Conservation (phyloP, 169 alveolate genomes). For the Theileria equi region DNA sequence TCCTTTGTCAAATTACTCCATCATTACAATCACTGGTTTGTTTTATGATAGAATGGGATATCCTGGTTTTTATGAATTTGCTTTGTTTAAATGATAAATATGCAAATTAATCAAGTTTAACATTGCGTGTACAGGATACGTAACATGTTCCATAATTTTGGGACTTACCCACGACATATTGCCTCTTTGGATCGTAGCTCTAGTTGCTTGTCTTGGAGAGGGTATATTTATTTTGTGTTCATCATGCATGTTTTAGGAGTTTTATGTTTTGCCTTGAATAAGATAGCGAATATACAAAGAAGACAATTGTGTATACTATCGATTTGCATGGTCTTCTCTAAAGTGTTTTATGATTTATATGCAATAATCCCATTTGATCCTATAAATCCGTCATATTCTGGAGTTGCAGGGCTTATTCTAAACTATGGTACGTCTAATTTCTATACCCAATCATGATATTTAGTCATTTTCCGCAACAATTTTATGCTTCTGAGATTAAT, state of each 20-base stretch:
- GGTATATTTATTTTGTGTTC: not conserved
- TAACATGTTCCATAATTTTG: slow-evolving; percentile 19
- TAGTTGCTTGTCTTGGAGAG: slow-evolving; percentile 23
- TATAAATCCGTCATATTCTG: slow-evolving; percentile 50
- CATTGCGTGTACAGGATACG: slow-evolving; percentile 37
- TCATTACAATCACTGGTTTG: slow-evolving; percentile 39
- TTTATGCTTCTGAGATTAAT: slow-evolving; percentile 39
- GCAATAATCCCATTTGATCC: slow-evolving; percentile 44
- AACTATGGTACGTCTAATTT: not conserved
- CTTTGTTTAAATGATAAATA: too few species aligned
- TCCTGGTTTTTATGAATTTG: too few species aligned
- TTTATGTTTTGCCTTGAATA: slow-evolving; percentile 4
- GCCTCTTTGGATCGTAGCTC: slow-evolving; percentile 43
- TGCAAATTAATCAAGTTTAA: too few species aligned
- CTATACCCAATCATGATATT: not conserved
- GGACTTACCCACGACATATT: slow-evolving; percentile 51
- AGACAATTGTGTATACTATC: slow-evolving; percentile 29
- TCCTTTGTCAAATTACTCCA: slow-evolving; percentile 43
- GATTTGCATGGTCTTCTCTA: slow-evolving; percentile 40
- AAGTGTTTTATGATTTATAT: slow-evolving; percentile 44
- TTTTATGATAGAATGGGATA: not conserved
- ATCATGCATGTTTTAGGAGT: slow-evolving; percentile 7
- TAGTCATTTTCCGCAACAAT: slow-evolving; percentile 47
- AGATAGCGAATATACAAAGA: slow-evolving; percentile 1
- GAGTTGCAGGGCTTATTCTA: slow-evolving; percentile 46